Evolutionary conservation across 352 stramenopile genomes (phyloP), one percentile per base, ranked within the genome.

Genomic region (Phytophthora ohioensis): DNA sequence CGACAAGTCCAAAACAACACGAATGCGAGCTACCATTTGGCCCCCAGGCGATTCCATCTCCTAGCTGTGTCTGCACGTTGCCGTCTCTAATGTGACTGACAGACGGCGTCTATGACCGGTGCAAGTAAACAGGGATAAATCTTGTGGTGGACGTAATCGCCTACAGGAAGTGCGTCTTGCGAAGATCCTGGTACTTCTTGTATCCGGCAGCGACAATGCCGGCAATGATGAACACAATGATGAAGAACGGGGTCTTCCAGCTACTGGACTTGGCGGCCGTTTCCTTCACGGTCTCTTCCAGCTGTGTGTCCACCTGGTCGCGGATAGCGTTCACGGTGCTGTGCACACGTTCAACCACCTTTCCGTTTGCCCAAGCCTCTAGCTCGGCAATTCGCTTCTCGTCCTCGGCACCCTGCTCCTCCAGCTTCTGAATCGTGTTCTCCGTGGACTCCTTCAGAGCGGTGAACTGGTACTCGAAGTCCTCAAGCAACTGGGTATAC

Each of bases 131-230:
- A 67, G 36, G 31, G 9, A 53, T 57, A 64, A 56, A 64, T 49
- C 60, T 57, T 49, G 27, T 62, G 41, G 17, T 10, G 7, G 21
- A 47, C 21, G 17, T 56, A 45, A 56, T 41, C 32, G 41, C 54
- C 64, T 93, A 95, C 59, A 95, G 76, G 70, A 95, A 87, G 80
- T 95, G 88, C 41, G 85, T 94, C 79, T 95, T 95, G 70, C 85
- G 84, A 64, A 95, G 70, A 59, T 94, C 85, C 69, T 95, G 87
- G 80, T 95, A 95, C 80, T 95, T 95, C 71, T 93, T 93, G 80
- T 94, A 95, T 27, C 73, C 84, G 13, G 62, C 77, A n/a, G 79
- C 84, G 5, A 81, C 73, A 58, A 92, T 34, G 7, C 72, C 87
- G 27, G 75, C 82, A 47, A 94, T 73, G 58, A 90, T 79, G 60